These are phyloP conservation scores for Plasmodium coatneyi DNA, from an alignment of 169 alveolate genomes.

Conservation along the genomic window DNA sequence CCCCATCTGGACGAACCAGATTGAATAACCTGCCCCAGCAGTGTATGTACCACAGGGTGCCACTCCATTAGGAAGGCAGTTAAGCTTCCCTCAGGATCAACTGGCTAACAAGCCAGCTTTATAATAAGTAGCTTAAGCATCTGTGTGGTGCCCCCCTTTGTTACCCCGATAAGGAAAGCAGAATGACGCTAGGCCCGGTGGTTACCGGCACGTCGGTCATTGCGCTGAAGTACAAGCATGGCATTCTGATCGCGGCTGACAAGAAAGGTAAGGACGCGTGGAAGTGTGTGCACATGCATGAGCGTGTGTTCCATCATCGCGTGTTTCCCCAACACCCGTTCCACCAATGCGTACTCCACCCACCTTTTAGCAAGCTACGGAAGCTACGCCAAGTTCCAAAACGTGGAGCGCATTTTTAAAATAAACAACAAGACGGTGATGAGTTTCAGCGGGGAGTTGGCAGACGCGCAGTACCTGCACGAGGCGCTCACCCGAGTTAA, in stretches of 20 bases:
- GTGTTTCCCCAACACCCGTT: too few species aligned
- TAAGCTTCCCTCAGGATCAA: neutral
- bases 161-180: neutral
- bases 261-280: constrained; percentile 34
- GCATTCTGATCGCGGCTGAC: constrained; percentile 88
- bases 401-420: constrained; percentile 66
- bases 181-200: constrained; percentile 73
- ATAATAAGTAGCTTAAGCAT: neutral
- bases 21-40: neutral
- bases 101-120: too few species aligned
- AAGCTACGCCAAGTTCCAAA: constrained; percentile 71
- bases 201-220: constrained; percentile 86
- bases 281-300: neutral
- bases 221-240: constrained; percentile 83
- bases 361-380: constrained; percentile 55
- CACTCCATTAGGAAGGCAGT: neutral
- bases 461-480: constrained; percentile 69
- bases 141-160: neutral
- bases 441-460: constrained; percentile 72
- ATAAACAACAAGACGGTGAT: constrained; percentile 74
- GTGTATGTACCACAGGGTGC: neutral
- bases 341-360: too few species aligned
- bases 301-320: neutral
- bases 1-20: neutral
- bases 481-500: constrained; percentile 51